Percentiles rank a stretch among this genome's conserved stretches.
Conservation (phyloP, 2,329 filamentous ascomycete species). For the Plenodomus lindquistii region DNA sequence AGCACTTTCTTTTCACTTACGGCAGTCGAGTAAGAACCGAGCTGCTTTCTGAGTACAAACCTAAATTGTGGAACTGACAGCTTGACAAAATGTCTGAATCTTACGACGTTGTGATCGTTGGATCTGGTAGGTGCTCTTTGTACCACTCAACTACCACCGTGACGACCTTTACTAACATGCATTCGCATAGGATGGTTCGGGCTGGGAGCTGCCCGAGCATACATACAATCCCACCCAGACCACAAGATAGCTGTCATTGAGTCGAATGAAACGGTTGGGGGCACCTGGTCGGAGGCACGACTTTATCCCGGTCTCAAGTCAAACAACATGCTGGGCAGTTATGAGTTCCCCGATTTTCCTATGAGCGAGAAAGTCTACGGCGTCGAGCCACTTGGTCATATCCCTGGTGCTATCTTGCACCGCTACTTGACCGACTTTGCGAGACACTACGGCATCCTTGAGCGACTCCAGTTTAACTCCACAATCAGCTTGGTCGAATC, state of each 20-base stretch:
- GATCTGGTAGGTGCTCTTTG: too few relatives aligned
- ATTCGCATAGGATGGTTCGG: too few relatives aligned
- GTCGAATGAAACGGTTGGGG: slow-evolving; percentile 43
- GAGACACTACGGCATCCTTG: slow-evolving; percentile 53
- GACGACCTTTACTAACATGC: too few relatives aligned
- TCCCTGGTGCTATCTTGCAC: slow-evolving; percentile 61
- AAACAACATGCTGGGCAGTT: slow-evolving; percentile 49
- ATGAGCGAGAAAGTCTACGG: slow-evolving; percentile 33
- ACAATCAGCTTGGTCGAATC: slow-evolving; percentile 56
- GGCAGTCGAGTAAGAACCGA: too few relatives aligned
- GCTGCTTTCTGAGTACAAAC: too few relatives aligned
- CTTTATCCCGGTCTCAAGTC: slow-evolving; percentile 50
- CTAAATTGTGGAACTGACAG: too few relatives aligned
- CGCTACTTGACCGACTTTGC: slow-evolving; percentile 54
- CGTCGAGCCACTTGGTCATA: slow-evolving; percentile 59
- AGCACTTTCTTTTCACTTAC: too few relatives aligned
- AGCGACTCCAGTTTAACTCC: slow-evolving; percentile 55
- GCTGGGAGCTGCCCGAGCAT: slow-evolving; percentile 53
- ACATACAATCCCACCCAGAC: slow-evolving; percentile 47
- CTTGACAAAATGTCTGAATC: too few relatives aligned
- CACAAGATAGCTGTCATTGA: slow-evolving; percentile 50
- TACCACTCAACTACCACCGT: too few relatives aligned
- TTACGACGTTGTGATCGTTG: too few relatives aligned
- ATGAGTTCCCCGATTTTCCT: slow-evolving; percentile 47
- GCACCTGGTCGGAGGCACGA: slow-evolving; percentile 47